phyloP scores from a whole-genome alignment of 208 protist species.

The Naegleria fowleri region DNA sequence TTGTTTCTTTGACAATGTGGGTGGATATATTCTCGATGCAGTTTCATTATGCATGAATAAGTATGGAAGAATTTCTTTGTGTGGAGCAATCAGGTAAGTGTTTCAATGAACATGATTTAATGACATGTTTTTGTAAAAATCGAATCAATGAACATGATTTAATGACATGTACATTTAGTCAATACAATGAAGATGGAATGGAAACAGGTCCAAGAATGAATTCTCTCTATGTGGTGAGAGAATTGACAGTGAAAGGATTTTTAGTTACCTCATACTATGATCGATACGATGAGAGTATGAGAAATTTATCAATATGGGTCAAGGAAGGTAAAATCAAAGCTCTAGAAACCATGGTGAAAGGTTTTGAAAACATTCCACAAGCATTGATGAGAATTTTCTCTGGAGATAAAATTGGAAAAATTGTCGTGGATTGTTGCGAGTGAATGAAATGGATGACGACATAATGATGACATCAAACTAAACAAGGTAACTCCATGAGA shows the following conservation, averaged over 20 bases:
- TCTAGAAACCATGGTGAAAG: not conserved
- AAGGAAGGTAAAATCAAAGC: conserved; percentile 3
- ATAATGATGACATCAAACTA: too few species aligned
- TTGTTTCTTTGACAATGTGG: conserved; percentile 41
- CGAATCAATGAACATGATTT: too few species aligned
- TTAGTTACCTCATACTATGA: not conserved
- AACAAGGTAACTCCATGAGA: too few species aligned
- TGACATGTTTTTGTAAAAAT: too few species aligned
- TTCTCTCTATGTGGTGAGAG: not conserved
- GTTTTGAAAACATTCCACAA: not conserved
- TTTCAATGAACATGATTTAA: too few species aligned
- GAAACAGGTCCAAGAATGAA: not conserved
- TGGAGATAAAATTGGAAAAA: conserved; percentile 8
- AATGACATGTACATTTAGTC: conserved; percentile 30
- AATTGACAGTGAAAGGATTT: not conserved
- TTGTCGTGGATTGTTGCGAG: not conserved
- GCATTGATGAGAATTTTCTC: not conserved
- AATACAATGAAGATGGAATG: not conserved
- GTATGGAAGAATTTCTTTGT: conserved; percentile 32
- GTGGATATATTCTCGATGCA: conserved; percentile 33
- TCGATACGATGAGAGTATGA: not conserved
- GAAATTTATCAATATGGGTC: not conserved
- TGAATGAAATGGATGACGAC: too few species aligned
- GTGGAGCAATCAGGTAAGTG: conserved; percentile 34
- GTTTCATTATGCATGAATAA: conserved; percentile 16